These are phyloP conservation scores for Lasiodiplodia sp. DNA, from an alignment of 2,329 filamentous ascomycete species.

Conservation along the genomic window DNA sequence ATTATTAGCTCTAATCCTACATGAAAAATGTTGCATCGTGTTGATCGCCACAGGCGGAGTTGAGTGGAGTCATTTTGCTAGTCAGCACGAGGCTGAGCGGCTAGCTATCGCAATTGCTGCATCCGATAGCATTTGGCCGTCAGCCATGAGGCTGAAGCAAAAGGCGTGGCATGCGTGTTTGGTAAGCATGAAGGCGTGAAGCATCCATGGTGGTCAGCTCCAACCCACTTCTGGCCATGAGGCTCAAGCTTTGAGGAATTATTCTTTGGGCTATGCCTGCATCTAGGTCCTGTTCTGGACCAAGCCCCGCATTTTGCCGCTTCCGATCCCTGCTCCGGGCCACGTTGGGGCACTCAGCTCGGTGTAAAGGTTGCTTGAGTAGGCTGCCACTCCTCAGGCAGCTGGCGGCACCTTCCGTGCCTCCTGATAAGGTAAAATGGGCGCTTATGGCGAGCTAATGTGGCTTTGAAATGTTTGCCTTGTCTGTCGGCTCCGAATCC, in stretches of 20 bases:
- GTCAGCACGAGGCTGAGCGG: constrained; percentile 3
- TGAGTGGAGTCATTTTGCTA: background rate
- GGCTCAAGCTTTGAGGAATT: background rate
- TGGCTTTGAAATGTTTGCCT: too few species aligned
- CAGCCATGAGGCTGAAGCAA: background rate
- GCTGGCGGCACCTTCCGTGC: too few species aligned
- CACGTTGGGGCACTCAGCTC: background rate
- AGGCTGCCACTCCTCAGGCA: too few species aligned
- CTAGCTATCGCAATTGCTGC: background rate
- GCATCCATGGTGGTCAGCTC: background rate
- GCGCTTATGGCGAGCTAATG: too few species aligned
- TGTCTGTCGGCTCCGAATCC: too few species aligned
- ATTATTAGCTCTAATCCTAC: background rate
- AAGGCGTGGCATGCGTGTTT: background rate
- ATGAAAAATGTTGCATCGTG: background rate
- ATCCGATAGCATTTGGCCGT: background rate
- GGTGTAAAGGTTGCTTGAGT: too few species aligned
- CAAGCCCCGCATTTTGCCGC: background rate
- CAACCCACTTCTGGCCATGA: background rate
- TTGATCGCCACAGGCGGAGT: background rate
- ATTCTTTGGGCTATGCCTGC: background rate
- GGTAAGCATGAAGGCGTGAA: background rate
- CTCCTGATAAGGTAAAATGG: too few species aligned
- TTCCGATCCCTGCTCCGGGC: background rate
- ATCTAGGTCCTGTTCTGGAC: background rate